Conservation (phyloP, 208 protist species). For the Entamoeba invadens region DNA sequence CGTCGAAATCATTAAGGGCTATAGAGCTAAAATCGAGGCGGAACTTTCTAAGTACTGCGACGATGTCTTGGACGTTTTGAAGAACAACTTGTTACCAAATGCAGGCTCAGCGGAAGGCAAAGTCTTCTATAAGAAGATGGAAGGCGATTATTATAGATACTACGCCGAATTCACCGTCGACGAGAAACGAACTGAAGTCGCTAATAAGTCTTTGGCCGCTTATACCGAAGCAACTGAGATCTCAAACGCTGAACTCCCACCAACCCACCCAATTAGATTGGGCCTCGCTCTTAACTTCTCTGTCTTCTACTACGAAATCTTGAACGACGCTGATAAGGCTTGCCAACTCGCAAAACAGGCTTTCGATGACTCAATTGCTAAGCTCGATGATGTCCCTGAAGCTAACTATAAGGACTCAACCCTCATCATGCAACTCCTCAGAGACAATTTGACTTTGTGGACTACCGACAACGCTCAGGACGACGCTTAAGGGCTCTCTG, state of each 20-base stretch:
- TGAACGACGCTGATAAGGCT: slow-evolving; percentile 75
- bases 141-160: slow-evolving; percentile 74
- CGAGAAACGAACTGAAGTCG: slow-evolving; percentile 41
- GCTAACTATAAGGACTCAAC: slow-evolving; percentile 92
- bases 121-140: slow-evolving; percentile 63
- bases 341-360: slow-evolving; percentile 67
- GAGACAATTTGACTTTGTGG: slow-evolving; percentile 96
- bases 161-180: slow-evolving; percentile 79
- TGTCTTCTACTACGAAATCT: slow-evolving; percentile 98
- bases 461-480: slow-evolving; percentile 31
- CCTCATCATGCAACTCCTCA: slow-evolving; percentile 90
- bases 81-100: slow-evolving; percentile 77
- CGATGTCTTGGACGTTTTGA: slow-evolving; percentile 78
- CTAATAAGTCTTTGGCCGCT: slow-evolving; percentile 42
- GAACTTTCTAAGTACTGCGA: slow-evolving; percentile 91
- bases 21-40: slow-evolving; percentile 76
- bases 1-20: slow-evolving; percentile 67
- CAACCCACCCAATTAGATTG: slow-evolving; percentile 89
- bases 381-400: slow-evolving; percentile 84
- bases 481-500: no score
- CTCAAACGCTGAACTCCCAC: slow-evolving; percentile 42
- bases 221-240: slow-evolving; percentile 52
- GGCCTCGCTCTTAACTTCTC: slow-evolving; percentile 97
- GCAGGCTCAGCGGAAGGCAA: slow-evolving; percentile 60
- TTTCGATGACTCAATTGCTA: slow-evolving; percentile 78